Base-by-base conservation (phyloP, 2,329 filamentous ascomycete genomes). In the Monilinia aucupariae region DNA sequence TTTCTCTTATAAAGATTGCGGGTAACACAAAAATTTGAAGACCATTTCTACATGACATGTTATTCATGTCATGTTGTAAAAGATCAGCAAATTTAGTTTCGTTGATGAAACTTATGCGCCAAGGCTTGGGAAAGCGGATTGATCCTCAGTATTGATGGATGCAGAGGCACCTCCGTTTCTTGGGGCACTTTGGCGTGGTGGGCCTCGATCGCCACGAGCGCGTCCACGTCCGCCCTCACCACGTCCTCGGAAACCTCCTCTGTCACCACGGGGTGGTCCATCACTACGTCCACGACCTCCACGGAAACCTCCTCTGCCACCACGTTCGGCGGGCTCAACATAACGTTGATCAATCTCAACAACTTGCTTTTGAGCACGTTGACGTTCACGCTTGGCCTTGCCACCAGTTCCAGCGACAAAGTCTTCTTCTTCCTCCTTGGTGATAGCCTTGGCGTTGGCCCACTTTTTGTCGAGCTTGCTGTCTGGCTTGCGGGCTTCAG, bases 391-490 rank as follows among this genome's bases (percentile, higher is more conserved):
- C 81, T 85, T 82, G 76, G 85, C 78, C 88, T 97, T 97, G 80
- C 88, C 88, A 67, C 81, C 82, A 69, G 82, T 77, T 71, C 83
- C 86, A 73, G 88, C 79, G 75, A 96, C 88, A 85, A 90, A 97
- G 71, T 89, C 86, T 72, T 91, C 86, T 15, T 85, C 83, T 25
- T 78, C 76, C 20, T 85, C 80, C 77, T 88, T 88, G 75, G 79
- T 75, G 63, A 89, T 80, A 64, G 82, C 75, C 82, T 92, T 96
- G 76, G 91, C 92, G 73, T 84, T 82, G 73, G 89, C 90, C 90
- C 92, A 96, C 85, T 97, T 94, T 85, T 94, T 93, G 82, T 92
- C 87, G 73, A 81, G 76, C 82, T 91, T 91, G 81, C 82, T 84
- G 82, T 97, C 97, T 78, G 93, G 81, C 82, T 92, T 87, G 80